phyloP scores from a whole-genome alignment of 2,329 filamentous ascomycete genomes.

The Talaromyces verruculosus region DNA sequence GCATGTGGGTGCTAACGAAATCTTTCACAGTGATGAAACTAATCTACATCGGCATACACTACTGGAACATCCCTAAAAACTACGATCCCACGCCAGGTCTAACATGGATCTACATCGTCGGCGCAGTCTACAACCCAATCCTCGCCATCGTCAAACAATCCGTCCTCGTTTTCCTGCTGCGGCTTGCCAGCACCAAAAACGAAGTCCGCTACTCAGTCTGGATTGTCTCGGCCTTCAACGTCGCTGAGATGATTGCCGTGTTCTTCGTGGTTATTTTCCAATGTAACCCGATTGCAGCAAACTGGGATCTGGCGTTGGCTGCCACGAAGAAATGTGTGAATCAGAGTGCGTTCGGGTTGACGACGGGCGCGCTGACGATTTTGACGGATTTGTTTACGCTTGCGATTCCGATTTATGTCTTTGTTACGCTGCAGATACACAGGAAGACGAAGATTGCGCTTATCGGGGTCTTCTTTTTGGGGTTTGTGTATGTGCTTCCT shows the following conservation, averaged over 20 bases:
- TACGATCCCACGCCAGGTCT: background rate
- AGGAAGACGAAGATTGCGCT: constrained; percentile 7
- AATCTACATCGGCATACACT: constrained; percentile 2
- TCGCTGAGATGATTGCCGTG: constrained; percentile 5
- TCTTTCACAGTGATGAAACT: background rate
- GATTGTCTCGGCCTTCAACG: background rate
- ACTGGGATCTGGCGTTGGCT: background rate
- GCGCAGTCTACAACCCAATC: background rate
- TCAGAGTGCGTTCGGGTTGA: constrained; percentile 1
- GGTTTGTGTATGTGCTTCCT: background rate
- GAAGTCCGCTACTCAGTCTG: constrained; percentile 1
- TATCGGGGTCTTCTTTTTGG: background rate
- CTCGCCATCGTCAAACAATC: constrained; percentile 3
- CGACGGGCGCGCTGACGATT: background rate
- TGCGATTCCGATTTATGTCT: constrained; percentile 4
- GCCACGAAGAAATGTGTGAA: background rate
- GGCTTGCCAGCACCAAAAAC: background rate
- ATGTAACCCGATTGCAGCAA: background rate
- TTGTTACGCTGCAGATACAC: background rate
- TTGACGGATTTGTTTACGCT: constrained; percentile 8
- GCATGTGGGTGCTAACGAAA: no score
- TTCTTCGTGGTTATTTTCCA: constrained; percentile 2
- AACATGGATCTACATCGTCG: background rate
- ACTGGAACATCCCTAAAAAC: background rate
- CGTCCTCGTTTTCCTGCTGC: background rate